Evolutionary conservation across 2,329 filamentous ascomycete species (phyloP), one percentile per base, ranked within the genome.

Genomic region (Coleophoma crateriformis): DNA sequence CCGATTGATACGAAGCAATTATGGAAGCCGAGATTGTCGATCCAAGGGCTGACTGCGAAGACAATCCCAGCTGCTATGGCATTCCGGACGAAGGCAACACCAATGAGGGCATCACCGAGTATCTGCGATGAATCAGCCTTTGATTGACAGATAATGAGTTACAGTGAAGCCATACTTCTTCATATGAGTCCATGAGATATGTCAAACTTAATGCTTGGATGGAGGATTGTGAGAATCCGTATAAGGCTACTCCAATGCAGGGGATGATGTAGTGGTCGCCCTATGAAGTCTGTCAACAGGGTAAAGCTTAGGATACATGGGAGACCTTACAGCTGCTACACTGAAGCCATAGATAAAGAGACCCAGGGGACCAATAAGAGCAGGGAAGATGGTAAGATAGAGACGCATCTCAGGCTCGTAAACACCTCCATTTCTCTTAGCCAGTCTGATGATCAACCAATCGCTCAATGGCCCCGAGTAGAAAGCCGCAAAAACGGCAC

Each of bases 331-430:
- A 19, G 19, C 19, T 19, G 19, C 19, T 19, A 19, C 19, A 19
- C 19, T 19, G 19, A 19, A 19, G 19, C 34, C 34, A 37, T 37
- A 37, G 12, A n/a, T n/a, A 37, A 37, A 37, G n/a, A 37, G 34
- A 8, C n/a, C 40, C 13, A 20, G 2, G 8, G 15, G 7, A 42
- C 10, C 14, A 22, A 42, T 13, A 15, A 42, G 13, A n/a, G 6
- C 7, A 68, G 57, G 39, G 14, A 43, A 13, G 10, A 43, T 22
- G n/a, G 40, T 22, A 43, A 43, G 7, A 22, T 20, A 27, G 13
- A 74, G 64, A 3, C 75, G 69, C 55, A 75, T 77, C 56, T 78
- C 75, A 11, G 75, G 75, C 58, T 78, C 74, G 58, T 77, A 79
- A 44, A 77, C 64, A n/a, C 76, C 75, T 17, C 63, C 64, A 58